phyloP scores from a whole-genome alignment of 768 basidiomycete species.

The Tylopilus cervinicoccineus region DNA sequence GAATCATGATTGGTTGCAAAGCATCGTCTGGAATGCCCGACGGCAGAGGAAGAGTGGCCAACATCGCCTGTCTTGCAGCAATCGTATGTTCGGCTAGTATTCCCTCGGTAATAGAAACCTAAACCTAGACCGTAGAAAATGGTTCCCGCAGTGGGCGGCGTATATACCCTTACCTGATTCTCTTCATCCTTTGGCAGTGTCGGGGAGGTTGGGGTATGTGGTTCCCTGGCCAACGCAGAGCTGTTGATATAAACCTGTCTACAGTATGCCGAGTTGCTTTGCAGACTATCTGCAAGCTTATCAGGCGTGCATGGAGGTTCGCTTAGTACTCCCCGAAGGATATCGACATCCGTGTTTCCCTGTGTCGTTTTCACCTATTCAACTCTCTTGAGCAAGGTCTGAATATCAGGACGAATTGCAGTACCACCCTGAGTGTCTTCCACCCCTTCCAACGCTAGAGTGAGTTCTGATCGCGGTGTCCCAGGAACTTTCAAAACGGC shows the following conservation, averaged over 20 bases:
- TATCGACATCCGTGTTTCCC: not conserved
- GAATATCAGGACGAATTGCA: not conserved
- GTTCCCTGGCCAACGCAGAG: conserved; percentile 6
- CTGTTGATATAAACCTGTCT: conserved; percentile 12
- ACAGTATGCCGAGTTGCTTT: conserved; percentile 27
- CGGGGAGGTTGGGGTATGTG: not conserved
- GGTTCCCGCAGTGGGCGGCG: not conserved
- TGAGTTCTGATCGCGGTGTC: not conserved
- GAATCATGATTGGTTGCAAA: conserved; percentile 66
- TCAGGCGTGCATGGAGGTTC: conserved; percentile 19
- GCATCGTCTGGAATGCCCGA: conserved; percentile 58
- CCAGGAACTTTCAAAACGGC: not conserved
- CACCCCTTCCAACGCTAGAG: not conserved
- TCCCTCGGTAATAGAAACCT: not conserved
- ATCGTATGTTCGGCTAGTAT: conserved; percentile 38
- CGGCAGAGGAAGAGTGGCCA: conserved; percentile 63
- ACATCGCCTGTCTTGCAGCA: conserved; percentile 49
- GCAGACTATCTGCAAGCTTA: conserved; percentile 16
- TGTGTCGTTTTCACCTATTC: not conserved
- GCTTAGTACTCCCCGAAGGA: not conserved
- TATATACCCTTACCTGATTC: conserved; percentile 21
- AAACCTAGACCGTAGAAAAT: conserved; percentile 2
- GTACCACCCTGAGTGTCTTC: conserved; percentile 5
- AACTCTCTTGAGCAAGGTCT: not conserved
- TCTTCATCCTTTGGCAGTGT: not conserved